Percentiles rank a stretch among this genome's conserved stretches.
Evolutionary conservation across 257 asterid genomes (phyloP).

Genomic region (Sherardia arvensis): DNA sequence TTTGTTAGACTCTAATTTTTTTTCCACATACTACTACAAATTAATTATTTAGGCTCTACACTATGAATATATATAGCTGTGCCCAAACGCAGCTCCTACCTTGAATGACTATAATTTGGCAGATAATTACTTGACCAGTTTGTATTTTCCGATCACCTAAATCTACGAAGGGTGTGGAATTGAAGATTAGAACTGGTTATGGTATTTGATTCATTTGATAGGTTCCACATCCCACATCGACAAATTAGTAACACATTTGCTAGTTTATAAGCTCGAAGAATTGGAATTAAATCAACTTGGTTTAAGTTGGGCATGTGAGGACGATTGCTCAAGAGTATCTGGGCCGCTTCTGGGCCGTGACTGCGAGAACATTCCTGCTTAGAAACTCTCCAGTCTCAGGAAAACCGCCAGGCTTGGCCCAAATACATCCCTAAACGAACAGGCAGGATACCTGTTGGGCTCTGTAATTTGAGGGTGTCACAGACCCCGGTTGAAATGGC

Average conservation of each 20-base stretch:
- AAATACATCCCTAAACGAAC: too few species aligned
- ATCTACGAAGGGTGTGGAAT: too few species aligned
- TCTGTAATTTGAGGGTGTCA: too few species aligned
- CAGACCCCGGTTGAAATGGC: too few species aligned
- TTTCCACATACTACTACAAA: neutral
- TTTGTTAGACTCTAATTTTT: too few species aligned
- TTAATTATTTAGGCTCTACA: neutral
- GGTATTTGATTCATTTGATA: too few species aligned
- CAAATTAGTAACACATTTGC: neutral
- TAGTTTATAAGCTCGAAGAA: neutral
- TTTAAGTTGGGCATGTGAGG: neutral
- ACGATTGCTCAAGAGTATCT: neutral
- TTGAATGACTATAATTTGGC: conserved; percentile 2
- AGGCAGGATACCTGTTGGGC: too few species aligned
- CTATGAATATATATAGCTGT: neutral
- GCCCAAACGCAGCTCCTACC: neutral
- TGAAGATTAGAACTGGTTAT: too few species aligned
- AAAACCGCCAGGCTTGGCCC: too few species aligned
- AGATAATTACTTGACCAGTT: conserved; percentile 1
- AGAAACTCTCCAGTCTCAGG: too few species aligned
- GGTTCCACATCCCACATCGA: neutral
- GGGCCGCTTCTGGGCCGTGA: neutral
- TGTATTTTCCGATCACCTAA: too few species aligned
- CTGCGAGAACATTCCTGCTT: too few species aligned
- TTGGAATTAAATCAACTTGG: neutral